Evolutionary conservation across 345 rosid genomes (phyloP), one percentile per base, ranked within the genome.

Genomic region (thale cress (Arabidopsis thaliana)): DNA sequence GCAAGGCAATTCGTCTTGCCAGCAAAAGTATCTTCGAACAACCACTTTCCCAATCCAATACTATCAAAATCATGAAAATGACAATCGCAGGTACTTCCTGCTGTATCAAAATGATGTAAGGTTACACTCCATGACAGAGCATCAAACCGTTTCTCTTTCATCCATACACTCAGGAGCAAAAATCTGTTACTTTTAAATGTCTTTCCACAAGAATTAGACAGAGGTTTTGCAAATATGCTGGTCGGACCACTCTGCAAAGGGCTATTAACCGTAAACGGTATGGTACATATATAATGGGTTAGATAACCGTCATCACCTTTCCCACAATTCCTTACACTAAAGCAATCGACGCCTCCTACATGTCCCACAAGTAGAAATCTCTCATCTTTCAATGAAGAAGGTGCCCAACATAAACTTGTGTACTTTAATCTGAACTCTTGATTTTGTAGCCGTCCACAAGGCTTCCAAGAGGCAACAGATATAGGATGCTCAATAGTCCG

Each of bases 331-430:
- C 82, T 82, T 69, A 93, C 85, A n/a, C 88, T 69, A 84, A 91
- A 89, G 84, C 90, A 89, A 83, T 93, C 97, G 52, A 93, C 80
- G 66, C 98, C 98, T 64, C 84, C 85, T 38, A 53, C 78, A 83
- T 88, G 90, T 57, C 96, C 97, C 79, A 83, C 70, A 64, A 93
- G 82, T 82, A 91, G 86, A 75, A 91, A 65, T 58, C 69, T 78
- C 61, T 89, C 91, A 63, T 84, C 87, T 75, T 73, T 73, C 76
- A 83, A 76, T 48, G 83, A 42, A 49, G 88, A 82, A 56, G 98
- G 86, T 71, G 90, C 96, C 98, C 98, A 93, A 48, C 81, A 83
- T 82, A 93, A 65, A 85, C 96, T 82, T 56, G 97, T 87, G 82
- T 83, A 89, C 78, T 81, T 83, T 23, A 79, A 67, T 61, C 74